Percentiles rank a stretch among this genome's conserved stretches.
Conservation (phyloP, 2,329 filamentous ascomycete species). For the Fusarium nurragi region DNA sequence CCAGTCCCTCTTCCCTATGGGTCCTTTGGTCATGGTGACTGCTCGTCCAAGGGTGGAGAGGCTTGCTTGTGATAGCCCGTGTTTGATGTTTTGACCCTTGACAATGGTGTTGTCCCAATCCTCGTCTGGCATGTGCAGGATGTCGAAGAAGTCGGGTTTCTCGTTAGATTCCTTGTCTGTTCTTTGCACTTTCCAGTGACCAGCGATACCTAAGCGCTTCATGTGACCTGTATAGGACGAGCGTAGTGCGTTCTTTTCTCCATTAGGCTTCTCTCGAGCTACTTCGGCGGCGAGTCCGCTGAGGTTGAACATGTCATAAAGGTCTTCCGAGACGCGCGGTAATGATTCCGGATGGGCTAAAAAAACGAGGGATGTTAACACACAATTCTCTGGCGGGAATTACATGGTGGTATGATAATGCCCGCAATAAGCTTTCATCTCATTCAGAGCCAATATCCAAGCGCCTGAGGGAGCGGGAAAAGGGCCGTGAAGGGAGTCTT, state of each 20-base stretch:
- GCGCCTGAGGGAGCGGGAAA: conserved; percentile 43
- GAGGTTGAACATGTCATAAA: conserved; percentile 68
- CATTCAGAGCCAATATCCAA: conserved; percentile 37
- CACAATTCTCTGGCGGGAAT: conserved; percentile 45
- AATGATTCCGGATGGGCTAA: conserved; percentile 60
- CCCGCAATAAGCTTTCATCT: conserved; percentile 30
- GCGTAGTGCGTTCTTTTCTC: conserved; percentile 72
- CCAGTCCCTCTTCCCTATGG: conserved; percentile 64
- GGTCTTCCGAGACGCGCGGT: conserved; percentile 63
- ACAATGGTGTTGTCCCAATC: conserved; percentile 65
- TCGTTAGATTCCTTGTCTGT: conserved; percentile 60
- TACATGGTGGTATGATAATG: conserved; percentile 33
- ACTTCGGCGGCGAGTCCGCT: conserved; percentile 67
- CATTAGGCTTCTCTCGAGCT: conserved; percentile 70
- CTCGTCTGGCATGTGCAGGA: conserved; percentile 63
- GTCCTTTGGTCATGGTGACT: conserved; percentile 66
- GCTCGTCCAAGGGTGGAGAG: conserved; percentile 59
- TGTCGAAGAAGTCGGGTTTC: conserved; percentile 60
- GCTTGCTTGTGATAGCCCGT: conserved; percentile 60
- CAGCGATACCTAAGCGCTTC: conserved; percentile 69
- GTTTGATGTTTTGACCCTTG: conserved; percentile 63
- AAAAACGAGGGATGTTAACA: conserved; percentile 57
- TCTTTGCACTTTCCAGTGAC: conserved; percentile 68
- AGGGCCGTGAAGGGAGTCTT: conserved; percentile 64
- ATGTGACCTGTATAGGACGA: conserved; percentile 76